Evolutionary conservation across 805 yeast species (phyloP).

Genomic region (Lipomyces yamadae): DNA sequence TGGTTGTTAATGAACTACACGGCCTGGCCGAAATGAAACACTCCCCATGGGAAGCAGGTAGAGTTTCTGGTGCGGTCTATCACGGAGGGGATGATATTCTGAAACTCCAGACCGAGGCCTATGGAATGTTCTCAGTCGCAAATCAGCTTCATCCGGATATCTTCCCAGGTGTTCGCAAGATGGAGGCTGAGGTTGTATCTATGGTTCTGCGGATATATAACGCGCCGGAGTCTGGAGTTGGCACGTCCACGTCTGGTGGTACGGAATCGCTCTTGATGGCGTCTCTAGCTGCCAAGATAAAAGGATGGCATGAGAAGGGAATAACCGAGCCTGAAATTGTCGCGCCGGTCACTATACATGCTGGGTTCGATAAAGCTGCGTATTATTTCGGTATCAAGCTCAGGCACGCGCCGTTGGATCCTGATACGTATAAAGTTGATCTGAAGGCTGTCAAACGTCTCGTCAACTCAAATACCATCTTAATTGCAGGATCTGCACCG

Average conservation of each 20-base stretch:
- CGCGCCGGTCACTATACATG: constrained; percentile 90
- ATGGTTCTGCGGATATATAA: constrained; percentile 77
- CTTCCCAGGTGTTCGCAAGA: constrained; percentile 93
- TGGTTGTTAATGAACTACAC: constrained; percentile 59
- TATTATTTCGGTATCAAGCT: constrained; percentile 85
- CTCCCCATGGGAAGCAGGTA: constrained; percentile 82
- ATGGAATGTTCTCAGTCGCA: constrained; percentile 76
- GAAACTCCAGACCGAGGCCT: constrained; percentile 76
- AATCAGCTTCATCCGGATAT: constrained; percentile 97
- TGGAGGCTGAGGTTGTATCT: constrained; percentile 93
- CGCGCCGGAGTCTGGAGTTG: constrained; percentile 76
- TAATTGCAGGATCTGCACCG: constrained; percentile 93
- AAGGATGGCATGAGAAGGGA: constrained; percentile 59
- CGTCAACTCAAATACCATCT: constrained; percentile 77
- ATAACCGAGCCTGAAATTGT: constrained; percentile 80
- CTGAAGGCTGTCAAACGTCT: constrained; percentile 62
- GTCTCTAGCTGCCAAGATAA: constrained; percentile 85
- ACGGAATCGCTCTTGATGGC: constrained; percentile 89
- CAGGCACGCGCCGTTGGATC: constrained; percentile 78
- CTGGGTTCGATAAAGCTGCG: constrained; percentile 93
- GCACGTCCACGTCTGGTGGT: constrained; percentile 92
- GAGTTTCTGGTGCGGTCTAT: constrained; percentile 93
- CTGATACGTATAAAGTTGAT: constrained; percentile 69
- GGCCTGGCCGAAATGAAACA: constrained; percentile 55
- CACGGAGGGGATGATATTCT: constrained; percentile 89